Conservation (phyloP, 2,329 filamentous ascomycete genomes). For the Pyrenochaeta sp. region DNA sequence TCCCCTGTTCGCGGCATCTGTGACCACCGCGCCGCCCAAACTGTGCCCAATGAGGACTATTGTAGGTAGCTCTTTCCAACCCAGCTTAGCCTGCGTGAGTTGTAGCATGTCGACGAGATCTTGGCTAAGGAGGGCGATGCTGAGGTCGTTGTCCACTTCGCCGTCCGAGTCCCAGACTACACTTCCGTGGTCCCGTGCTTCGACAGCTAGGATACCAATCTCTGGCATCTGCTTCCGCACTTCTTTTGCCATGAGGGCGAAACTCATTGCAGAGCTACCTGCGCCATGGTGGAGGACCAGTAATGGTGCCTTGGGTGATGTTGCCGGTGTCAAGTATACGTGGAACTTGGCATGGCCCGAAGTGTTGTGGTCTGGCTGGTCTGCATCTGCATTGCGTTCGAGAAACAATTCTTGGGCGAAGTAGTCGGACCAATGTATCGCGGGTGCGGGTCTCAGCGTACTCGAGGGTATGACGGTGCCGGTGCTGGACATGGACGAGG, state of each 20-base stretch:
- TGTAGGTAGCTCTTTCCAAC: conserved; percentile 77
- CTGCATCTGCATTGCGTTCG: conserved; percentile 47
- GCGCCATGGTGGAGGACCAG: conserved; percentile 96
- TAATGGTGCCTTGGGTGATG: conserved; percentile 72
- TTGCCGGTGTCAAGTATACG: conserved; percentile 85
- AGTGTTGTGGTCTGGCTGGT: conserved; percentile 19
- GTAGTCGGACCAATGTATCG: conserved; percentile 85
- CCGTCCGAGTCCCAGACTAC: conserved; percentile 53
- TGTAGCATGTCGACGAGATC: conserved; percentile 77
- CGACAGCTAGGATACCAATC: conserved; percentile 83
- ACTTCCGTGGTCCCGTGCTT: conserved; percentile 87
- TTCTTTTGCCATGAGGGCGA: conserved; percentile 81
- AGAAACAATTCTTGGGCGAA: conserved; percentile 89
- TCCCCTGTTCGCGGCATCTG: conserved; percentile 76
- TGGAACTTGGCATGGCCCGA: conserved; percentile 71
- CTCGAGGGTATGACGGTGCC: conserved; percentile 88
- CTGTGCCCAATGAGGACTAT: conserved; percentile 90
- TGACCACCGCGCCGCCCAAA: conserved; percentile 89
- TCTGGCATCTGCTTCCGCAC: conserved; percentile 78
- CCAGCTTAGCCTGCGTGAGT: conserved; percentile 72
- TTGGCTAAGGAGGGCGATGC: conserved; percentile 73
- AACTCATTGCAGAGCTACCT: conserved; percentile 91
- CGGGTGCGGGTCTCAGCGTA: conserved; percentile 67
- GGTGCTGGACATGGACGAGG: conserved; percentile 90
- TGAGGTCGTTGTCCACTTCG: conserved; percentile 67